Evolutionary conservation across 495 filamentous ascomycete genomes (phyloP).

Genomic region (Penicillium turbatum): DNA sequence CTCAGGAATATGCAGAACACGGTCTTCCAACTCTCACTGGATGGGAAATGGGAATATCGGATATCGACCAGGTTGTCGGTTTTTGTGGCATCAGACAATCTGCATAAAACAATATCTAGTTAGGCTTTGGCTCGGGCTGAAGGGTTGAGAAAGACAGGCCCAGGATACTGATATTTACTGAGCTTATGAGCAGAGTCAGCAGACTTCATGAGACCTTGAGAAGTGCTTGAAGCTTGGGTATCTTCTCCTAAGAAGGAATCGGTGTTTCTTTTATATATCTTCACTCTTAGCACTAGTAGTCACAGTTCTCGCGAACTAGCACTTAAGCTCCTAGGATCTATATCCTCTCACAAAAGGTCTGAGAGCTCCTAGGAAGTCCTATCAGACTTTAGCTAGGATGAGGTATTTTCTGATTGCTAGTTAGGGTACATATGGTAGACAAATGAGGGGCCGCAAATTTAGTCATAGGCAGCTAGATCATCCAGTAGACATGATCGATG

Average conservation of each 20-base stretch:
- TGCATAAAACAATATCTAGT: conserved; percentile 6
- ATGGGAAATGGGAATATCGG: too few relatives aligned
- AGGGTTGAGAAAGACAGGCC: background rate
- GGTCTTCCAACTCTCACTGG: too few relatives aligned
- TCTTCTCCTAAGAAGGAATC: conserved; percentile 3
- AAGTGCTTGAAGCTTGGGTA: conserved; percentile 4
- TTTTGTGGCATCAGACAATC: conserved; percentile 3
- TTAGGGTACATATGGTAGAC: conserved; percentile 8
- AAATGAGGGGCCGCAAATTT: conserved; percentile 6
- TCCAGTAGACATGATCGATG: conserved; percentile 4
- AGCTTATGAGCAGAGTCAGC: conserved; percentile 6
- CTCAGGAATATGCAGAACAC: too few relatives aligned
- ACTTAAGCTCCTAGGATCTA: conserved; percentile 5
- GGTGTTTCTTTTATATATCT: conserved; percentile 5
- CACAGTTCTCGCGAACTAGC: background rate
- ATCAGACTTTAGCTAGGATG: conserved; percentile 3
- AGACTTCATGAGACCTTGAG: conserved; percentile 5
- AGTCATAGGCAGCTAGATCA: conserved; percentile 1
- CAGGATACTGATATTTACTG: background rate
- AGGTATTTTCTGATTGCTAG: conserved; percentile 3
- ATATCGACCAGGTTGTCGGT: conserved; percentile 4
- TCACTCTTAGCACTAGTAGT: background rate
- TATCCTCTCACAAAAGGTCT: background rate
- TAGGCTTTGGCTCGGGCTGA: conserved; percentile 2
- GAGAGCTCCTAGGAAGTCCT: conserved; percentile 6